Evolutionary conservation across 108 stramenopile genomes (phyloP), one percentile per base, ranked within the genome.

Genomic region (Seminavis robusta): DNA sequence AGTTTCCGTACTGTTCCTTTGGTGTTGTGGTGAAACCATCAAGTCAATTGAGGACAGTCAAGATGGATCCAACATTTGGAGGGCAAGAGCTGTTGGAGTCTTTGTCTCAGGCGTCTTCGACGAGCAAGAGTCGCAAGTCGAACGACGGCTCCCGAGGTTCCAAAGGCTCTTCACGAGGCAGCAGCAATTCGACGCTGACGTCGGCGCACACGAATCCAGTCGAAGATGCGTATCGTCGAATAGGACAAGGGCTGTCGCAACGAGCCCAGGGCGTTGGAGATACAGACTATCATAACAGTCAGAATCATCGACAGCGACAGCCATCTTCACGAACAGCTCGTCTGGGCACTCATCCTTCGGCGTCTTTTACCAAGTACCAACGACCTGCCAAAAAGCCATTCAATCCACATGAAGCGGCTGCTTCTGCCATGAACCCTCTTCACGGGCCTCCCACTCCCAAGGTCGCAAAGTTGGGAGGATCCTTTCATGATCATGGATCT

Each of bases 191-290:
- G 21, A 21, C 36, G 13, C 11, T 13, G 9, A 13, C 36, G 11
- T 37, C 36, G 11, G 36, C 13, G 11, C 11, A 9, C 11, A 37
- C 25, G 3, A 48, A 26, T 48, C 47, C 24, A 16, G 47, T 48
- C 25, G 20, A 48, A 33, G 67, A 73, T 51, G 77, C 71, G 4
- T 79, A 69, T 37, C 54, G 59, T 29, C 46, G 67, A 39, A 29
- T 73, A 23, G 77, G 77, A 1, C 63, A 68, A 23, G 33, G 55
- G 28, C 46, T 79, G 10, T 67, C 65, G 26, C 28, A 42, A 30
- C 57, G 72, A 23, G 67, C 61, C 13, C 64, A 57, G 27, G 77
- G 77, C 4, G 59, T 46, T 32, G 39, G 45, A 0, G 36, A 36
- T 11, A 1, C 39, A 49, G n/a, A n/a, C 48, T 7, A 21, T 13